Conservation (phyloP, 768 basidiomycete genomes). For the Pulveroboletus sp. region DNA sequence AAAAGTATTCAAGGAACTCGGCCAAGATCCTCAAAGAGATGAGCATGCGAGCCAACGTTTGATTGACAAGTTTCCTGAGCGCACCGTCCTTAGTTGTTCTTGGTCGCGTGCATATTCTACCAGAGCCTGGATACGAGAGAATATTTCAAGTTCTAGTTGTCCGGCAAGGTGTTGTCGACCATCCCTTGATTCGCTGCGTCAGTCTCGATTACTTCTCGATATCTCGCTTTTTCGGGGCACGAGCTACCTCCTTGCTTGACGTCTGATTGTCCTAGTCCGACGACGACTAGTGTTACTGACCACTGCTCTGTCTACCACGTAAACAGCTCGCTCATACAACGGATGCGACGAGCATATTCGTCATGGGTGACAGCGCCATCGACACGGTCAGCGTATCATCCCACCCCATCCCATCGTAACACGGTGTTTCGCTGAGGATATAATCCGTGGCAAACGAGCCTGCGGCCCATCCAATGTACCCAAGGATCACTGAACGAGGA, state of each 20-base stretch:
- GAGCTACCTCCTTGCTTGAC: too few relatives aligned
- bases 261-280: too few relatives aligned
- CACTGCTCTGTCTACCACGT: too few relatives aligned
- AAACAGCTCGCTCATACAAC: background rate
- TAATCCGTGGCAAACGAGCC: constrained; percentile 47
- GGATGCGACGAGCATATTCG: background rate
- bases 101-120: too few relatives aligned
- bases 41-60: constrained; percentile 7
- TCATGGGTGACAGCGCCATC: constrained; percentile 26
- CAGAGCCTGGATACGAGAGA: too few relatives aligned
- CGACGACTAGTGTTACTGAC: too few relatives aligned
- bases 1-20: constrained; percentile 65
- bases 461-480: constrained; percentile 59
- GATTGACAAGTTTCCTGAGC: background rate
- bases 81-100: constrained; percentile 2
- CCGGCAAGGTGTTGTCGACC: too few relatives aligned
- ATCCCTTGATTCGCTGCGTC: too few relatives aligned
- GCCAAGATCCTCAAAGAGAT: constrained; percentile 60
- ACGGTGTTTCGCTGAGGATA: constrained; percentile 34
- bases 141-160: too few relatives aligned
- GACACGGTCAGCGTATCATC: constrained; percentile 37
- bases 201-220: too few relatives aligned
- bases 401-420: constrained; percentile 30
- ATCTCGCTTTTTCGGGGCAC: too few relatives aligned
- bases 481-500: constrained; percentile 41